Conservation (phyloP, 352 stramenopile species). For the Phytophthora citrophthora region DNA sequence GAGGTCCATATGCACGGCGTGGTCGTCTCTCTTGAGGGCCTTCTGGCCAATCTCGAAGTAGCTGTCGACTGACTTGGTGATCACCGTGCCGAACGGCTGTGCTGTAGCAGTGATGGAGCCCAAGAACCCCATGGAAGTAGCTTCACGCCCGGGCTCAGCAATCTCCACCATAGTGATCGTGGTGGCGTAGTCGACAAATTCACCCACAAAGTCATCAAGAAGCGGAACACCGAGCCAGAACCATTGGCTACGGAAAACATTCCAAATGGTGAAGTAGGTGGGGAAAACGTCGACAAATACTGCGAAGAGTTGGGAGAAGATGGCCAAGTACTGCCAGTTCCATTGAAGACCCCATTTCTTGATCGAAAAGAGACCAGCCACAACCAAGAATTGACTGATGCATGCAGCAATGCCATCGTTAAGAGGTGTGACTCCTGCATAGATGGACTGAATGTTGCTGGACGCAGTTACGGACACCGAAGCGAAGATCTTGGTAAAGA, state of each 20-base stretch:
- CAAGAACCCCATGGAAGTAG: slow-evolving; percentile 39
- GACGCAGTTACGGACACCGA: slow-evolving; percentile 31
- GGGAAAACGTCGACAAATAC: slow-evolving; percentile 42
- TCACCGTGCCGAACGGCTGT: slow-evolving; percentile 39
- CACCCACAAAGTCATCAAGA: slow-evolving; percentile 41
- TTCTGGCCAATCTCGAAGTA: slow-evolving; percentile 44
- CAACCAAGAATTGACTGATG: slow-evolving; percentile 31
- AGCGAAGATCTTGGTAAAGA: slow-evolving; percentile 41
- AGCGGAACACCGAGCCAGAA: slow-evolving; percentile 50
- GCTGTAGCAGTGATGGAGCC: slow-evolving; percentile 35
- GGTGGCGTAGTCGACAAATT: slow-evolving; percentile 37
- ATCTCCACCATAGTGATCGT: slow-evolving; percentile 48
- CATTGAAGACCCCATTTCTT: slow-evolving; percentile 51
- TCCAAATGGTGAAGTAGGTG: slow-evolving; percentile 51
- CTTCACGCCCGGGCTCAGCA: slow-evolving; percentile 41
- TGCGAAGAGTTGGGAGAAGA: slow-evolving; percentile 35
- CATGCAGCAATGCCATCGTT: slow-evolving; percentile 34
- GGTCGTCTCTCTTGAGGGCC: slow-evolving; percentile 29
- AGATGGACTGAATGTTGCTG: slow-evolving; percentile 37
- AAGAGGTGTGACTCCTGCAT: slow-evolving; percentile 30
- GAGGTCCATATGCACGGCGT: slow-evolving; percentile 41
- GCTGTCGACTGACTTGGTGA: slow-evolving; percentile 51
- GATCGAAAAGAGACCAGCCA: slow-evolving; percentile 34
- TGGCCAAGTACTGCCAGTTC: slow-evolving; percentile 48
- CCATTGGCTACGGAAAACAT: slow-evolving; percentile 52